Evolutionary conservation across 2,329 filamentous ascomycete species (phyloP), one percentile per base, ranked within the genome.

Genomic region (Penicillium sp.): DNA sequence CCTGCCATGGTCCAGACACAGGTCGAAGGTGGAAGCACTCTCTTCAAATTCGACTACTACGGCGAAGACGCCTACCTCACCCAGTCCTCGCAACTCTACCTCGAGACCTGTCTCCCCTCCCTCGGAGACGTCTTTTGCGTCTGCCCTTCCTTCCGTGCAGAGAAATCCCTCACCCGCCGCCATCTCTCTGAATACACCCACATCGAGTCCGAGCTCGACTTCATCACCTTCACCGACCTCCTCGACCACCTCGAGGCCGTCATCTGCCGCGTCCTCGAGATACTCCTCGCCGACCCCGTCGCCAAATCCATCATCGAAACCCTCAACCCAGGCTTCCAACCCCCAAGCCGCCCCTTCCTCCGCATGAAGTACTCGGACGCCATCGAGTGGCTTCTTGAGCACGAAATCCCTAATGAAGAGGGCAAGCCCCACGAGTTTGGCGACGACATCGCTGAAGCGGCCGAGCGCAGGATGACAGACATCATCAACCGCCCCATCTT

Each of bases 121-220:
- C 85, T 98, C 72, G 95, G 95, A 70, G 92, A 97, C 76, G 93
- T 97, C 57, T 99, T 96, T 86, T 98, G 94, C 76, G 94, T 99
- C 72, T 93, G 97, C 79, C 97, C 97, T 79, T 98, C 94, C 2
- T 99, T 99, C 89, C 93, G 95, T 65, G 95, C 95, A 15, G 95
- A 99, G 81, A 97, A 97, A 82, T 94, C 90, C 7, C 84, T 98
- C 61, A 99, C 95, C 54, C 91, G 95, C 65, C 91, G 95, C 73
- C 95, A 99, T 77, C 82, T 99, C 71, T 91, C 92, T 52, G 95
- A 99, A 81, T 99, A 97, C 83, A 96, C 93, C 1, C 95, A 99
- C 82, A 87, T 99, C 69, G 95, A 99, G 81, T 94, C 90, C 62
- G 95, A 99, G 79, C 85, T 99, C 63, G 95, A 98, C 82, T 98